Base-by-base conservation (phyloP, 1,284 basidiomycete species). In the Puccinia triticina region DNA sequence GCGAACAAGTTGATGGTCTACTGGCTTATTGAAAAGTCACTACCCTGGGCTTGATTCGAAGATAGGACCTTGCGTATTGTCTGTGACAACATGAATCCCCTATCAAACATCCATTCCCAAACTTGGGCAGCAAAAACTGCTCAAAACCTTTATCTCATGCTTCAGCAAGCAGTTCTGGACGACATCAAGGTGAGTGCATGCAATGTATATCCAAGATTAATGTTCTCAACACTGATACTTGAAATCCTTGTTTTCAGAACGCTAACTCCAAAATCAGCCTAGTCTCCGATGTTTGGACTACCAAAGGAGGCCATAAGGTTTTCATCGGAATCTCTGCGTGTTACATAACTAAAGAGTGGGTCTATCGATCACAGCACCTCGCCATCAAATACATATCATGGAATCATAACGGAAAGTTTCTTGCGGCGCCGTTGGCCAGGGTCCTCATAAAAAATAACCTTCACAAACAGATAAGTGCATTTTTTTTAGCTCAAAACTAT, bases 361-460 rank as follows among this genome's bases (percentile, higher is more conserved):
- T 40, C 64, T 7, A 67, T 34, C 8, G 40, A 67, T 67, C 34
- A 7, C 64, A 40, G 21, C 64, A 43, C 29, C 64, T 67, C 4
- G 32, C 64, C 1, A 40, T 67, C n/a, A 67, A 67, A 26, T 67
- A 67, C 40, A 26, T 67, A 3, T 67, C 64, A 1, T 67, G 64
- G 64, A 21, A 67, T 26, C 64, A 67, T 18, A 67, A 67, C 11
- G 64, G 64, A n/a, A n/a, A n/a, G n/a, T n/a, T n/a, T 46, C 43
- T 46, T 7, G 43, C 43, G 8, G 43, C 43, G 43, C 43, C 43
- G 43, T 46, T 46, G 7, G 43, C 43, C 7, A 46, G 43, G 43
- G n/a, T n/a, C n/a, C n/a, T n/a, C n/a, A n/a, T n/a, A n/a, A n/a
- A n/a, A n/a, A n/a, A n/a, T n/a, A n/a, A 14, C 14, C 43, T 14